phyloP scores from a whole-genome alignment of 176 grass and related monocot genomes.

The Oryza meridionalis region DNA sequence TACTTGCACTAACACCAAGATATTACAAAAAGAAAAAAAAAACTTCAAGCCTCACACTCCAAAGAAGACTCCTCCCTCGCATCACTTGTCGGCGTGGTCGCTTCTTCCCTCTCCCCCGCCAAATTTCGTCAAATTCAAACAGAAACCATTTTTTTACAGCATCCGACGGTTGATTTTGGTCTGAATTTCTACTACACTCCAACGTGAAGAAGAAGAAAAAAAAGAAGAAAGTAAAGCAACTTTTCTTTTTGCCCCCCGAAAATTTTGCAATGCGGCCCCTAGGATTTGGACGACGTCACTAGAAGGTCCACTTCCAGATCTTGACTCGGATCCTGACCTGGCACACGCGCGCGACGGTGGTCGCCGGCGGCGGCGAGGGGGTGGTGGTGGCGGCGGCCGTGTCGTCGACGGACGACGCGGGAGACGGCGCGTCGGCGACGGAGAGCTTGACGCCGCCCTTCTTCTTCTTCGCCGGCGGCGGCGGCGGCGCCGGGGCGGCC shows the following conservation, averaged over 20 bases:
- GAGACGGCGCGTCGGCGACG: not conserved
- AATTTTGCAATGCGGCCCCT: conserved; percentile 43
- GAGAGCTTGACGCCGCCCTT: conserved; percentile 40
- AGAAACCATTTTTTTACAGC: conserved; percentile 47
- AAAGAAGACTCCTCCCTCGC: not conserved
- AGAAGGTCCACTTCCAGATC: conserved; percentile 99
- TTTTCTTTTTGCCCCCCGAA: conserved; percentile 21
- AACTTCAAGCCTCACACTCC: conserved; percentile 49
- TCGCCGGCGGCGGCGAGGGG: conserved; percentile 30
- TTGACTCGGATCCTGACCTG: conserved; percentile 92
- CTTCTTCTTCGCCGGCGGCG: conserved; percentile 60
- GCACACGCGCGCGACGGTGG: conserved; percentile 59
- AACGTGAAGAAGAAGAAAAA: not conserved
- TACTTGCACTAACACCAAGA: conserved; percentile 53
- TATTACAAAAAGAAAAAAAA: conserved; percentile 39
- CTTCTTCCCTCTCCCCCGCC: conserved; percentile 29
- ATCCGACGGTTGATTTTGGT: conserved; percentile 43
- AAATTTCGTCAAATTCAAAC: conserved; percentile 60
- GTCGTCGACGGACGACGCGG: not conserved
- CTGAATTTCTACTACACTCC: conserved; percentile 22
- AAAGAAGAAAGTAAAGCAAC: conserved; percentile 48
- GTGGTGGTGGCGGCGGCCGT: not conserved
- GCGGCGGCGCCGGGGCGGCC: conserved; percentile 24
- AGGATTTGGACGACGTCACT: conserved; percentile 22
- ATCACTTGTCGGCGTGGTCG: not conserved